phyloP scores from a whole-genome alignment of 2,329 filamentous ascomycete genomes.

The Ascochyta rabiei region DNA sequence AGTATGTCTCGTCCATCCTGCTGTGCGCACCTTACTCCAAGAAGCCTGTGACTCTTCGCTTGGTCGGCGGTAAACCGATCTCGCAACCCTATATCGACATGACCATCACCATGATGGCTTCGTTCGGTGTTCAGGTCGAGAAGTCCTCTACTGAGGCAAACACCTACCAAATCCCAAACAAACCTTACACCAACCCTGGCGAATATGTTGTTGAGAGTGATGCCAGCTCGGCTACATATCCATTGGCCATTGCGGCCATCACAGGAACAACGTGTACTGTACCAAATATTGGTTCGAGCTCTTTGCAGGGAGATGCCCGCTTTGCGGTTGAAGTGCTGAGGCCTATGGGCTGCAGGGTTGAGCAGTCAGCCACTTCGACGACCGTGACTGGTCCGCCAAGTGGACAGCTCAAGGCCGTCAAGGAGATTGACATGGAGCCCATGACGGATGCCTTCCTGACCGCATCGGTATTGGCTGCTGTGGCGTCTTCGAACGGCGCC shows the following conservation, averaged over 20 bases:
- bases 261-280: conserved; percentile 95
- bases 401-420: conserved; percentile 75
- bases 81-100: conserved; percentile 98
- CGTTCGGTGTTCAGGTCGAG: conserved; percentile 83
- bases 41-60: conserved; percentile 83
- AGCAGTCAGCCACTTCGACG: conserved; percentile 83
- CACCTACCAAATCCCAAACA: conserved; percentile 92
- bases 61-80: conserved; percentile 96
- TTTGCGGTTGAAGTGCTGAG: conserved; percentile 89
- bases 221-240: conserved; percentile 96
- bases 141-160: conserved; percentile 79
- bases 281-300: conserved; percentile 91
- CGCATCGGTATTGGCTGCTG: conserved; percentile 88
- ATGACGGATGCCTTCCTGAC: conserved; percentile 99
- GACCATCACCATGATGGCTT: conserved; percentile 96
- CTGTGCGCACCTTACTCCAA: conserved; percentile 98
- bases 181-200: conserved; percentile 78
- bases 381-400: conserved; percentile 87
- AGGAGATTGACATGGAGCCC: conserved; percentile 94
- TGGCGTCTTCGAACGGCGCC: conserved; percentile 71
- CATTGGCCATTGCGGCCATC: conserved; percentile 90
- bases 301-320: conserved; percentile 90
- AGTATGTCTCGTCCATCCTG: conserved; percentile 95
- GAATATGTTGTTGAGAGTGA: conserved; percentile 96
- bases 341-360: conserved; percentile 92